These are phyloP conservation scores for Sequoia sempervirens DNA, from an alignment of 75 land plant genomes.

Conservation along the genomic window DNA sequence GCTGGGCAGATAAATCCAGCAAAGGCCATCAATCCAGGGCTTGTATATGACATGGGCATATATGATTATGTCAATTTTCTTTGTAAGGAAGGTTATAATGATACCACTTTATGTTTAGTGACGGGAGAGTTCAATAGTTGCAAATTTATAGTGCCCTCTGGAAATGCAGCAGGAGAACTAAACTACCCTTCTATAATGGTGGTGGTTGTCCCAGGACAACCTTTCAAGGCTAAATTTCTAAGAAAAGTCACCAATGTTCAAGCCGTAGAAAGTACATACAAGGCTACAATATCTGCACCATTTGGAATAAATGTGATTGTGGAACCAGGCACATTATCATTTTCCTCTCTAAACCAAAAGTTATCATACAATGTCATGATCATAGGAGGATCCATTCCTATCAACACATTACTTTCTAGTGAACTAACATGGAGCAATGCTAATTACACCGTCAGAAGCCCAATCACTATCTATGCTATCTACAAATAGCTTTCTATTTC, in stretches of 20 bases:
- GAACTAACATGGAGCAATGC: too few relatives aligned
- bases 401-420: too few relatives aligned
- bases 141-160: too few relatives aligned
- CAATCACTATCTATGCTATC: background rate
- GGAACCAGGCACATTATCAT: slow-evolving; percentile 30
- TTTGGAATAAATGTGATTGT: slow-evolving; percentile 17
- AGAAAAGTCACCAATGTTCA: slow-evolving; percentile 82
- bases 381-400: too few relatives aligned
- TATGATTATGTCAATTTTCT: background rate
- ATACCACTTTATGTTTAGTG: background rate
- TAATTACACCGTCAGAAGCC: too few relatives aligned
- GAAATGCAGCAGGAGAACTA: too few relatives aligned
- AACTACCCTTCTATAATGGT: too few relatives aligned
- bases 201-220: background rate
- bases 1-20: slow-evolving; percentile 37
- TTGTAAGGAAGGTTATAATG: background rate
- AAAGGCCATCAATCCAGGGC: slow-evolving; percentile 23
- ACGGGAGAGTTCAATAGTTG: background rate
- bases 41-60: too few relatives aligned
- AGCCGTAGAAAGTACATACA: slow-evolving; percentile 16
- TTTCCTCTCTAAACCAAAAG: slow-evolving; percentile 16
- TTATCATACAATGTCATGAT: slow-evolving; percentile 2
- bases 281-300: background rate
- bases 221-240: background rate
- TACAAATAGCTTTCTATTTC: too few relatives aligned